phyloP scores from a whole-genome alignment of 2,329 filamentous ascomycete genomes.

The Alternaria brassicicola region DNA sequence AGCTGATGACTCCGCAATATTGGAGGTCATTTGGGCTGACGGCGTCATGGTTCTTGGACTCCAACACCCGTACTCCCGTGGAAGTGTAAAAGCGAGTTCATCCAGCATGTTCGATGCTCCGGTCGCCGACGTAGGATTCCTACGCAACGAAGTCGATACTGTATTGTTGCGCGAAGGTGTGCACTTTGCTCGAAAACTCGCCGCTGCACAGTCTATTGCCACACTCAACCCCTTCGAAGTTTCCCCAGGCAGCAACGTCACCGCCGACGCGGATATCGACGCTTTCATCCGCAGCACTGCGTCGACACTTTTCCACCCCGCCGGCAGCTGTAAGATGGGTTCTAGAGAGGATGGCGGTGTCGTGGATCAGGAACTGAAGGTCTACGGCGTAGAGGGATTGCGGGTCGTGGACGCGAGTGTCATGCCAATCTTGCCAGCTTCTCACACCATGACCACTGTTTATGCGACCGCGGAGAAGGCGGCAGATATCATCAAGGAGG shows the following conservation, averaged over 20 bases:
- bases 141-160: slow-evolving; percentile 33
- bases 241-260: slow-evolving; percentile 29
- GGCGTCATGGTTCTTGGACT: slow-evolving; percentile 23
- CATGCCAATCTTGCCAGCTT: slow-evolving; percentile 25
- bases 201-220: slow-evolving; percentile 15
- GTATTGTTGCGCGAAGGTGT: slow-evolving; percentile 30
- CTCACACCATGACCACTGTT: slow-evolving; percentile 29
- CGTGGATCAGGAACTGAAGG: slow-evolving; percentile 31
- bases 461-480: slow-evolving; percentile 29
- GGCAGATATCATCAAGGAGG: slow-evolving; percentile 17
- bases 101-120: slow-evolving; percentile 31
- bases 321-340: slow-evolving; percentile 36
- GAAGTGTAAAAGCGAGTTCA: slow-evolving; percentile 29
- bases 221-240: slow-evolving; percentile 29
- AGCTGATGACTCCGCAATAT: slow-evolving; percentile 21
- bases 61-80: slow-evolving; percentile 35
- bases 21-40: slow-evolving; percentile 32
- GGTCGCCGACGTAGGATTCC: slow-evolving; percentile 29
- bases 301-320: slow-evolving; percentile 33
- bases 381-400: slow-evolving; percentile 33
- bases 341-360: slow-evolving; percentile 36
- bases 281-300: slow-evolving; percentile 19
- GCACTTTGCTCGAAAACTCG: slow-evolving; percentile 24
- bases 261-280: slow-evolving; percentile 25
- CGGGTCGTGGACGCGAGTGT: slow-evolving; percentile 29